phyloP scores from a whole-genome alignment of 2,329 filamentous ascomycete species.

The Phaeosphaeriaceae sp. region DNA sequence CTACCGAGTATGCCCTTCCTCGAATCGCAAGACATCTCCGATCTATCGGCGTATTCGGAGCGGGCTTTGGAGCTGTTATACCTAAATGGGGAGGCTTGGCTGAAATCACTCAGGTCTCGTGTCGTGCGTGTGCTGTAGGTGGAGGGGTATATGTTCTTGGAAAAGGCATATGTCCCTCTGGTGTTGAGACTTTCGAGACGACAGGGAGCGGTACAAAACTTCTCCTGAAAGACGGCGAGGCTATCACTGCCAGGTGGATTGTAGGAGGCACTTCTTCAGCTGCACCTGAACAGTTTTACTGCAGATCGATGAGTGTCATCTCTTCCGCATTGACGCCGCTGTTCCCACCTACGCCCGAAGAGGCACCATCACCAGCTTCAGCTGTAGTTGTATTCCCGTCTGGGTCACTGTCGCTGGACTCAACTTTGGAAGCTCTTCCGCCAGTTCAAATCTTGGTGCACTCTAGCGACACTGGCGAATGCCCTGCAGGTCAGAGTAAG shows the following conservation, averaged over 20 bases:
- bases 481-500: slow-evolving; percentile 89
- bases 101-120: slow-evolving; percentile 89
- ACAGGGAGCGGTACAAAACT: slow-evolving; percentile 48
- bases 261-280: slow-evolving; percentile 51
- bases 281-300: slow-evolving; percentile 44
- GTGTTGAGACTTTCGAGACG: slow-evolving; percentile 4
- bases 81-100: slow-evolving; percentile 92
- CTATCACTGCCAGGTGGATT: slow-evolving; percentile 62
- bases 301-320: slow-evolving; percentile 71
- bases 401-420: slow-evolving; percentile 56
- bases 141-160: slow-evolving; percentile 89
- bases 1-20: slow-evolving; percentile 72
- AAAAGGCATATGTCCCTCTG: slow-evolving; percentile 61
- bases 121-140: slow-evolving; percentile 87
- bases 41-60: slow-evolving; percentile 86
- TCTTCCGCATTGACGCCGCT: slow-evolving; percentile 68
- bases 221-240: slow-evolving; percentile 63
- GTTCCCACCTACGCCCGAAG: slow-evolving; percentile 76
- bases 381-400: slow-evolving; percentile 72
- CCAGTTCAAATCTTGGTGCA: slow-evolving; percentile 72
- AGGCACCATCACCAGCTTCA: slow-evolving; percentile 75
- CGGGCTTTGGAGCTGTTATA: slow-evolving; percentile 86
- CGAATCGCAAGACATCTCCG: slow-evolving; percentile 79
- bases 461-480: slow-evolving; percentile 91
- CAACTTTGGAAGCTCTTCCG: slow-evolving; percentile 34